Percentiles rank a stretch among this genome's conserved stretches.
phyloP scores from a whole-genome alignment of 2,329 filamentous ascomycete species.

The Aspergillus awamori region DNA sequence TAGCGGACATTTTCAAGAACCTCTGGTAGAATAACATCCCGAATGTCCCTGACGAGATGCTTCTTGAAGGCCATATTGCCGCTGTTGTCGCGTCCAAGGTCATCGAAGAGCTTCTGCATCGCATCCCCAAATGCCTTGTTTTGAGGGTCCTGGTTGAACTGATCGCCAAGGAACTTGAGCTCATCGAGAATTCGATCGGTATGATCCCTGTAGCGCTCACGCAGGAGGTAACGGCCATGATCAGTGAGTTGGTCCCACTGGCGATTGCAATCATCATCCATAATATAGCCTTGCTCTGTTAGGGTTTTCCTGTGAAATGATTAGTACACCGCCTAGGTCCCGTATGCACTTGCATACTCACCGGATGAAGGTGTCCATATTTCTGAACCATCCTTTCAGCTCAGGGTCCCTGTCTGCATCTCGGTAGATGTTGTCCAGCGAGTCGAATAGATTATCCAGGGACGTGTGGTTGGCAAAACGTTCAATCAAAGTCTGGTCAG shows the following conservation, averaged over 20 bases:
- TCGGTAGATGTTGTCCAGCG: conserved; percentile 81
- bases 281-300: conserved; percentile 86
- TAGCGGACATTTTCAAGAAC: conserved; percentile 85
- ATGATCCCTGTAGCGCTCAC: conserved; percentile 82
- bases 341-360: conserved; percentile 17
- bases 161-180: conserved; percentile 82
- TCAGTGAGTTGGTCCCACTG: conserved; percentile 88
- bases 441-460: conserved; percentile 78
- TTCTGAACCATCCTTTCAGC: conserved; percentile 85
- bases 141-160: conserved; percentile 85
- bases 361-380: conserved; percentile 72
- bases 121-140: conserved; percentile 80
- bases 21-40: conserved; percentile 80
- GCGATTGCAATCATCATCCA: conserved; percentile 75
- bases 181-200: conserved; percentile 87
- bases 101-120: conserved; percentile 80
- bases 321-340: conserved; percentile 6
- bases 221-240: conserved; percentile 80
- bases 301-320: conserved; percentile 64
- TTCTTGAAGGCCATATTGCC: conserved; percentile 91
- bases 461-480: conserved; percentile 96
- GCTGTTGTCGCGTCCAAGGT: conserved; percentile 83
- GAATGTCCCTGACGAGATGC: conserved; percentile 85
- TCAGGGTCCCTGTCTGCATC: conserved; percentile 87
- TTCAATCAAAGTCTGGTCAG: conserved; percentile 75